Evolutionary conservation across 371 early-diverging fungal genomes (phyloP), one percentile per base, ranked within the genome.

Genomic region (Umbelopsis sp.): DNA sequence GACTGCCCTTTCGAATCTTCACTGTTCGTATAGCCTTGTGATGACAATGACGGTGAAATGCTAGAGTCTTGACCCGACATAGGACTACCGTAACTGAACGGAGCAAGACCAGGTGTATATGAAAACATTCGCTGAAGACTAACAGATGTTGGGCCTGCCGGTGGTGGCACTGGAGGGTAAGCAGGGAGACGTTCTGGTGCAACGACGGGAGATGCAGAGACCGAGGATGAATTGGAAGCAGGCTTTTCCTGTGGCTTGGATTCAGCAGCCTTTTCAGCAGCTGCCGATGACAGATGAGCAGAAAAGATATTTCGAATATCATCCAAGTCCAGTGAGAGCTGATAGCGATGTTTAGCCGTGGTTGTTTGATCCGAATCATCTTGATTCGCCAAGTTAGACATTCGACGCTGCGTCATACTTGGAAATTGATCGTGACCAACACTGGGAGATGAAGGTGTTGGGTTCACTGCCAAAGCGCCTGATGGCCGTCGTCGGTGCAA

Each of bases 21-120:
- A 35, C 35, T 35, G 3, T 14, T 35, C 12, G 57, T 6, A 29
- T 24, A 57, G 10, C 57, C 57, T 18, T 35, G 57, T 11, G 57
- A 57, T 57, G 57, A 57, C n/a, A 57, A 6, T 35, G 67, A 67
- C 16, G 67, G 53, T 14, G 67, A 67, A 24, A 57, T 24, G 22
- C 38, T 22, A 20, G 25, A 22, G 25, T 67, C 57, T 0, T 41
- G 38, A 18, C 53, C 53, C 6, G 67, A 57, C 3, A 35, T 18
- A 25, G 57, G 10, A n/a, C 57, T 57, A n/a, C 57, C 57, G 29
- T 57, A 57, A 29, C 57, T 35, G 18, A 57, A 57, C 29, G 57
- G 57, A 11, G 57, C 57, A 57, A 57, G 57, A 16, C 57, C 57
- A 35, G 57, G 57, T 29, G 57, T 57, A n/a, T 57, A 57, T 32